These are phyloP conservation scores for Leccinum subspadiceum DNA, from an alignment of 1,284 basidiomycete genomes.

Conservation along the genomic window DNA sequence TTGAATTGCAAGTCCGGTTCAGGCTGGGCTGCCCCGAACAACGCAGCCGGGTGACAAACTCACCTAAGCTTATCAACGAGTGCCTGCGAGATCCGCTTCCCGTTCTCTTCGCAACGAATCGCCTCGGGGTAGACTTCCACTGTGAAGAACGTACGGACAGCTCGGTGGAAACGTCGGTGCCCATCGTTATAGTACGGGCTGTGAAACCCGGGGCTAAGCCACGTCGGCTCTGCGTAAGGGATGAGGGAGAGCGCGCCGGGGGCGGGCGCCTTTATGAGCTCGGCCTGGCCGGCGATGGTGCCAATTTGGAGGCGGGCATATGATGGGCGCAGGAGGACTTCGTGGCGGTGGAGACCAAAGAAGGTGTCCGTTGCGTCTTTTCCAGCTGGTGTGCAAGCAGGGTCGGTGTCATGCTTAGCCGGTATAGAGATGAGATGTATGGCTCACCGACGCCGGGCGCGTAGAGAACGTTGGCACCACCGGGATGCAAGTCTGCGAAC, in stretches of 20 bases:
- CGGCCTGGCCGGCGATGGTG: no score
- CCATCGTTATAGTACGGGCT: conserved; percentile 84
- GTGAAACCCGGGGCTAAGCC: conserved; percentile 73
- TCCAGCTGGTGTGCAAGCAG: conserved; percentile 42
- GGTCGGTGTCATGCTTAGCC: neutral
- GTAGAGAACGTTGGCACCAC: conserved; percentile 58
- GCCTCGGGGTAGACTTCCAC: no score
- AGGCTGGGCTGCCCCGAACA: no score
- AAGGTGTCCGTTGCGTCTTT: conserved; percentile 90
- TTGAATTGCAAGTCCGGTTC: no score
- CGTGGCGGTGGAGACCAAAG: conserved; percentile 86
- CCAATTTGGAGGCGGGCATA: conserved; percentile 82
- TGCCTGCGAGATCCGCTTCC: no score
- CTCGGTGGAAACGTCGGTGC: no score
- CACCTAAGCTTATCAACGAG: no score
- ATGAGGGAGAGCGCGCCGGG: conserved; percentile 72
- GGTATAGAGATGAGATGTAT: neutral
- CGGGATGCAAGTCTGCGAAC: conserved; percentile 68
- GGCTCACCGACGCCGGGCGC: conserved; percentile 37
- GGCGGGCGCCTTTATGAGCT: conserved; percentile 56
- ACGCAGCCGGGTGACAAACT: no score
- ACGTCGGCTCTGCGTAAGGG: conserved; percentile 85
- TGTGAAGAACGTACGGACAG: no score
- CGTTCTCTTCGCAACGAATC: no score
- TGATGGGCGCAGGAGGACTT: conserved; percentile 80